Evolutionary conservation across 768 basidiomycete species (phyloP).

Genomic region (Pulveroboletus sp.): DNA sequence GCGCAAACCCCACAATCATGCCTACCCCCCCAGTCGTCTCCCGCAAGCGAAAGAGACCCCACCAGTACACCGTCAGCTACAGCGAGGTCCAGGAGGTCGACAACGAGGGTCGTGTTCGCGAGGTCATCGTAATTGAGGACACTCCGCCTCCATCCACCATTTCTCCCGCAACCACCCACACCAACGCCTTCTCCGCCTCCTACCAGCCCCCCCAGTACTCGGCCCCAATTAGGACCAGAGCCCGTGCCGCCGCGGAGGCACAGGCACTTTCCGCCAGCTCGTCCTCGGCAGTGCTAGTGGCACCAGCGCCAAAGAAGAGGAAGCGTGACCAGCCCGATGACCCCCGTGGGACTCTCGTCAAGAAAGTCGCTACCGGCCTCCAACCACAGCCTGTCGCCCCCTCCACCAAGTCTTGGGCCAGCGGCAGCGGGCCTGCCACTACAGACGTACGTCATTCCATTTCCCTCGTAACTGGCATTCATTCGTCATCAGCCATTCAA

Average conservation of each 20-base stretch:
- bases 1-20: conserved; percentile 56
- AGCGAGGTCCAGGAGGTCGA: conserved; percentile 89
- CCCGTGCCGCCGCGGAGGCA: conserved; percentile 83
- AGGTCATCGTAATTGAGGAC: conserved; percentile 92
- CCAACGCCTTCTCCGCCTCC: conserved; percentile 69
- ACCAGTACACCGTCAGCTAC: conserved; percentile 81
- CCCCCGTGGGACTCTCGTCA: conserved; percentile 62
- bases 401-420: conserved; percentile 65
- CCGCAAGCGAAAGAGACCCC: conserved; percentile 81
- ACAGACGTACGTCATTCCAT: conserved; percentile 56
- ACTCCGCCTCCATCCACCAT: conserved; percentile 78
- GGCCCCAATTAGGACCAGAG: conserved; percentile 79
- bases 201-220: conserved; percentile 76
- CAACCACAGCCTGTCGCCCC: conserved; percentile 50
- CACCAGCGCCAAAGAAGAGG: conserved; percentile 79
- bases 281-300: conserved; percentile 61
- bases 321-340: conserved; percentile 77
- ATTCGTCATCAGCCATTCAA: conserved; percentile 54
- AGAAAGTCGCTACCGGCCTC: conserved; percentile 54
- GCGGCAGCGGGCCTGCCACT: conserved; percentile 58
- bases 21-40: conserved; percentile 69
- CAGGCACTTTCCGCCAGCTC: conserved; percentile 67
- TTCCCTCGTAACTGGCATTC: conserved; percentile 21
- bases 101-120: conserved; percentile 68
- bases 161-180: conserved; percentile 71